Base-by-base conservation (phyloP, 305 asterid genomes). In the Fraxinus paxiana region DNA sequence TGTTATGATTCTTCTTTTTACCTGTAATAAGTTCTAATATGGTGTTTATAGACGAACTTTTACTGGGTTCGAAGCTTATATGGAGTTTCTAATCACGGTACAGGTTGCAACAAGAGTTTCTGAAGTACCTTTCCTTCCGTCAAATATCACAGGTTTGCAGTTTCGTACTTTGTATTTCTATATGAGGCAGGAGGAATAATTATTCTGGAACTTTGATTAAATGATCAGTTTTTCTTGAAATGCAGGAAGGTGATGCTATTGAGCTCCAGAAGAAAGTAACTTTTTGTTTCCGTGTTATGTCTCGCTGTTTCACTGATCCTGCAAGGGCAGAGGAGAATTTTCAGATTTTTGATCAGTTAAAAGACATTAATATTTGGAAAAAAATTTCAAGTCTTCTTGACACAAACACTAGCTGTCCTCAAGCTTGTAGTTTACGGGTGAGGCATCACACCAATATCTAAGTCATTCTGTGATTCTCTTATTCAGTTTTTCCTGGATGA, bases 51-150 rank as follows among this genome's bases (percentile, higher is more conserved):
- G 46, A 41, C 72, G 12, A n/a, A 7, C 15, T 75, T 20, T 71
- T 41, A 15, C 77, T 26, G 78, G 24, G 37, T 31, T 84, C 54
- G 33, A 30, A 75, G 22, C 79, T 41, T 63, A 83, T 72, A 69
- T 35, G 35, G 81, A 22, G 54, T 77, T 35, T 75, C 81, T 80
- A 59, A 54, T 72, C 77, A 69, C 81, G 80, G 72, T 87, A 86
- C 90, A 96, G 99, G 92, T 88, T 93, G 74, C 99, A 94, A 83
- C 97, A 88, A 75, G 99, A 96, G 91, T 89, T 94, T 97, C 97
- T 84, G 85, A 91, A 87, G 87, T 94, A 93, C 84, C 90, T 96
- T 82, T 91, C 96, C 71, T 88, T 96, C 78, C 88, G 90, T 87
- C 92, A 90, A 83, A 79, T 81, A 87, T 84, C 90, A 69, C 94